phyloP scores from a whole-genome alignment of 768 basidiomycete genomes.

The Mycena pura region DNA sequence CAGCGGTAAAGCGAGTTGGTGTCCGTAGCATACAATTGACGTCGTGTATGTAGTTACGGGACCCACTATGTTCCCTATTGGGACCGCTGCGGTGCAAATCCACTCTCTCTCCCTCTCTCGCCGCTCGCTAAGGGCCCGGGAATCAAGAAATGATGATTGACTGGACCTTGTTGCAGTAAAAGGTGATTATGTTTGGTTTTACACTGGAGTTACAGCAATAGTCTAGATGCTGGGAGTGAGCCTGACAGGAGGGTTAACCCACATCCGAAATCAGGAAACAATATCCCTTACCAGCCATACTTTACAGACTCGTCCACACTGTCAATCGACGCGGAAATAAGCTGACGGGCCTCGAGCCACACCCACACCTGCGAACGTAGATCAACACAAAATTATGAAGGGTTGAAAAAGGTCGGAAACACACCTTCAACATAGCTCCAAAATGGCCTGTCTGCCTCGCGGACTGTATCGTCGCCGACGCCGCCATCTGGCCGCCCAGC shows the following conservation, averaged over 20 bases:
- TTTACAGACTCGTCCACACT: constrained; percentile 88
- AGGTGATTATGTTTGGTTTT: too few relatives aligned
- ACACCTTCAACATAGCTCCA: constrained; percentile 87
- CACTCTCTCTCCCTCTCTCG: too few relatives aligned
- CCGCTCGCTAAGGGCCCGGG: too few relatives aligned
- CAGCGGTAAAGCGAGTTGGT: too few relatives aligned
- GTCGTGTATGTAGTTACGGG: too few relatives aligned
- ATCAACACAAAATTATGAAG: neutral
- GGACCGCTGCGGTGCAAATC: too few relatives aligned
- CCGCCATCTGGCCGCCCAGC: constrained; percentile 90
- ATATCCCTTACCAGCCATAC: constrained; percentile 78
- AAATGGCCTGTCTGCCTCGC: constrained; percentile 74
- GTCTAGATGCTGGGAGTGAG: constrained; percentile 55
- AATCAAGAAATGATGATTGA: too few relatives aligned
- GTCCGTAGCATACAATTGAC: too few relatives aligned
- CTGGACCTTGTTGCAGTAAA: too few relatives aligned
- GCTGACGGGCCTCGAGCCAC: constrained; percentile 88
- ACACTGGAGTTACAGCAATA: neutral
- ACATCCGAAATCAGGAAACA: neutral
- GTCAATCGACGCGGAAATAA: constrained; percentile 79
- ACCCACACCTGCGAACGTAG: constrained; percentile 76
- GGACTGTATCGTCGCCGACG: constrained; percentile 56
- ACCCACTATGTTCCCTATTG: too few relatives aligned
- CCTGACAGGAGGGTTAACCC: constrained; percentile 41
- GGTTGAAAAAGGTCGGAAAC: constrained; percentile 21